Evolutionary conservation across 129 eudicot species (phyloP), one percentile per base, ranked within the genome.

Genomic region (Flaveria ramosissima): DNA sequence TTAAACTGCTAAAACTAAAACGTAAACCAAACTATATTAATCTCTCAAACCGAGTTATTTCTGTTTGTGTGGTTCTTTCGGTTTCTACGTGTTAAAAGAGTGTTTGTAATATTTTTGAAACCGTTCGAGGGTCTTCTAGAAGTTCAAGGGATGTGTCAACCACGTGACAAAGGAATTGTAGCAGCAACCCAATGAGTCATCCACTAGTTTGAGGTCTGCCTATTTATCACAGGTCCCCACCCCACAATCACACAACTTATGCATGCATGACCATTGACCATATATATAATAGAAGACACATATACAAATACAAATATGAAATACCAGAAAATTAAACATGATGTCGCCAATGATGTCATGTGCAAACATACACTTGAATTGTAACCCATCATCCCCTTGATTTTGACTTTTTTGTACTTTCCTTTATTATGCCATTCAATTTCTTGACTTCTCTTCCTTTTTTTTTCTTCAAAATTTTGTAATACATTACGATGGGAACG

Each of bases 321-420:
- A 26, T 32, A 32, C 39, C 39, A 4, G 39, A 32, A 32, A 32
- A 32, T 32, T 32, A 32, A 32, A 4, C 59, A 64, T 78, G 82
- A 78, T 71, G 82, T 78, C 82, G 15, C 63, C 64, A 71, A 72
- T 79, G 83, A 79, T 39, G 83, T 79, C 47, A 47, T 36, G 0
- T 64, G 27, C 19, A 46, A 41, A 70, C 71, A 9, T 30, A 30
- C 20, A 59, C 39, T 75, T 61, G 46, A 13, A 60, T 74, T 60
- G 43, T 61, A 74, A n/a, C 61, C 62, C 61, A 55, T 19, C 20
- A 43, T 21, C 70, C 59, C 81, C 17, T 24, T n/a, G 76, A 77
- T 79, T 48, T 71, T 79, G 77, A 78, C 77, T 71, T 61, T 78
- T 50, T 46, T 61, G 42, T 60, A 45, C 41, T 24, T 70, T 70